phyloP scores from a whole-genome alignment of 2,329 filamentous ascomycete species.

The Aspergillus proliferans region DNA sequence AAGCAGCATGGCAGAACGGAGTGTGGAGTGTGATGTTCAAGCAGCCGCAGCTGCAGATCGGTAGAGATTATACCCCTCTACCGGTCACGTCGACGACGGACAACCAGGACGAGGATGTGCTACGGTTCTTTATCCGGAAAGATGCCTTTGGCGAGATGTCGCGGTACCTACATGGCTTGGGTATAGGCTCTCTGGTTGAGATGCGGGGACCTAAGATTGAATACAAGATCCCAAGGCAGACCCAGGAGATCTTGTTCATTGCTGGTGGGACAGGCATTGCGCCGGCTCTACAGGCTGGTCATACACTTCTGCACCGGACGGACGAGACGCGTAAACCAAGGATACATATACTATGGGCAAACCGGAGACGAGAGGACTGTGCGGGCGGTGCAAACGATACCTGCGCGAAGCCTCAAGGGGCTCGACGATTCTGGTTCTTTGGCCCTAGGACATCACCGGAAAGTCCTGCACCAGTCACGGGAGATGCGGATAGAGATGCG shows the following conservation, averaged over 20 bases:
- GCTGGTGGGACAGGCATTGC: slow-evolving; percentile 91
- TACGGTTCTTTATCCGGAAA: slow-evolving; percentile 73
- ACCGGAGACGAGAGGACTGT: slow-evolving; percentile 60
- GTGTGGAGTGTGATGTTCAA: slow-evolving; percentile 90
- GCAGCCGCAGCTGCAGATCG: slow-evolving; percentile 89
- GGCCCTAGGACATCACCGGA: slow-evolving; percentile 18
- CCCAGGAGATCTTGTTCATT: slow-evolving; percentile 66
- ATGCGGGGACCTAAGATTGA: slow-evolving; percentile 73
- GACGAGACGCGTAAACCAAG: slow-evolving; percentile 27
- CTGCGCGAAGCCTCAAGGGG: slow-evolving; percentile 1
- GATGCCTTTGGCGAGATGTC: slow-evolving; percentile 80
- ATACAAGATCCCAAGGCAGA: slow-evolving; percentile 52
- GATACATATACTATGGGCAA: slow-evolving; percentile 80
- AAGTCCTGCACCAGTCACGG: background rate
- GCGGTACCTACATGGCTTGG: slow-evolving; percentile 64
- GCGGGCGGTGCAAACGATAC: slow-evolving; percentile 53
- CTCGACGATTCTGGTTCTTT: slow-evolving; percentile 24
- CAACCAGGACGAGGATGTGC: slow-evolving; percentile 31
- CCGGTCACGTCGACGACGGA: slow-evolving; percentile 33
- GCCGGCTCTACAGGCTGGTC: slow-evolving; percentile 74
- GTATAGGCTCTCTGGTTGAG: slow-evolving; percentile 59
- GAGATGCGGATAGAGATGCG: background rate
- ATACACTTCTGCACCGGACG: slow-evolving; percentile 47
- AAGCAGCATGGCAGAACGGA: slow-evolving; percentile 53
- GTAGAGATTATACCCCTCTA: slow-evolving; percentile 82